Base-by-base conservation (phyloP, 2,329 filamentous ascomycete genomes). In the Penicillium sp. region DNA sequence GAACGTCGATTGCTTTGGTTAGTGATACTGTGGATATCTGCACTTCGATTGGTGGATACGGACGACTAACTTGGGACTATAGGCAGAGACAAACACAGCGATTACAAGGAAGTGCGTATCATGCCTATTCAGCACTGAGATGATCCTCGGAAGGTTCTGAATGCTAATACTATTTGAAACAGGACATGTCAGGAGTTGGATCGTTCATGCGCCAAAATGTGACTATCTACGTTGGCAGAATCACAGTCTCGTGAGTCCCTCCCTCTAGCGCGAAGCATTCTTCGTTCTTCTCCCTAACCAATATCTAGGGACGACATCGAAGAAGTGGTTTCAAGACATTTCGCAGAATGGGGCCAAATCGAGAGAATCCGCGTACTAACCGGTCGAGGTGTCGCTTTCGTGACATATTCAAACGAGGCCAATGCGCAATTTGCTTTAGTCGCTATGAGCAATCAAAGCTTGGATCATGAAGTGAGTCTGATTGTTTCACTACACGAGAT, bases 261-360 rank as follows among this genome's bases (percentile, higher is more conserved):
- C 10, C 9, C 13, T 16, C 10, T 4, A 25, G 14, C 7, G 11
- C 12, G 30, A 29, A 10, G 0, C 22, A 30, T 45, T 16, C 27
- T 13, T 14, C 12, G 12, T 16, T 2, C 9, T 22, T n/a, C 27
- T 28, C n/a, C 18, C 46, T 49, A 33, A 49, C 19, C 3, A 12
- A 22, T 11, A 11, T 33, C 8, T 30, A 92, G 86, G 11, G 93
- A 97, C 69, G 92, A 97, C 65, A 96, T 97, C 54, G 47, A 99
- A 67, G 93, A 99, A 72, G 82, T 97, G 30, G 92, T 97, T 5
- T 86, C 92, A 27, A 80, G 95, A 12, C 93, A 99, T 72, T 96
- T 97, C 67, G 87, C 89, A 19, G 93, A 99, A 79, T 99, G 91
- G 91, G 93, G 93, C 0, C 87, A 91, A 63, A 77, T 99, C 41